These are phyloP conservation scores for Porphyrellus cyaneotinctus DNA, from an alignment of 768 basidiomycete genomes.

Conservation along the genomic window DNA sequence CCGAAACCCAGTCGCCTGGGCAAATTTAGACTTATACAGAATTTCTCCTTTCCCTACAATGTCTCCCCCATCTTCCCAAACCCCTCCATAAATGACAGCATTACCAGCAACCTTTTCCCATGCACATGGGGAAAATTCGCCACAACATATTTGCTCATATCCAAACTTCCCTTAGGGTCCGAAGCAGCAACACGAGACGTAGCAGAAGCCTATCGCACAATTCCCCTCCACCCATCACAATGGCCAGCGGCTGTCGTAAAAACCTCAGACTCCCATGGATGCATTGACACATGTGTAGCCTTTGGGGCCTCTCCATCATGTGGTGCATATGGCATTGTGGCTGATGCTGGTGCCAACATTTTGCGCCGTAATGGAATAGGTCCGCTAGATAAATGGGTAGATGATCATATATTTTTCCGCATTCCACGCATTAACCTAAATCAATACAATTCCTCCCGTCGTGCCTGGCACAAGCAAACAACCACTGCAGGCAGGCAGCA, in stretches of 20 bases:
- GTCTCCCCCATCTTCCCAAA: neutral
- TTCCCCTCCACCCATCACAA: neutral
- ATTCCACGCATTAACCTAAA: neutral
- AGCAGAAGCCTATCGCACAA: neutral
- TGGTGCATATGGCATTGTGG: constrained; percentile 1
- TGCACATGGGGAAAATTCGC: neutral
- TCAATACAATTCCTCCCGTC: too few species aligned
- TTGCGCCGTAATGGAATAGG: neutral
- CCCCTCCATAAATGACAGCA: neutral
- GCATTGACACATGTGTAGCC: neutral
- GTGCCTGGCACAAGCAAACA: too few species aligned
- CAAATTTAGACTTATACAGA: neutral
- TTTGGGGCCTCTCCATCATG: neutral
- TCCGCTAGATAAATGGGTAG: neutral
- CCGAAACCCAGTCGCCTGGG: neutral
- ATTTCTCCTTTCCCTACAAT: neutral
- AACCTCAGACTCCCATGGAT: neutral
- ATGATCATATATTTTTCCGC: constrained; percentile 5
- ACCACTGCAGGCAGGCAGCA: neutral
- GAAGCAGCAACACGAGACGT: neutral
- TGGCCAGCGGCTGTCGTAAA: neutral
- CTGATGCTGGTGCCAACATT: constrained; percentile 7
- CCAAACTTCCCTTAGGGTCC: neutral
- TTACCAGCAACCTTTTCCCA: neutral
- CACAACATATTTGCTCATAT: neutral